A percentile compares a stretch with the other conserved stretches of the same genome.
Evolutionary conservation across 83 land plant genomes (phyloP).

Genomic region (Picea engelmannii): DNA sequence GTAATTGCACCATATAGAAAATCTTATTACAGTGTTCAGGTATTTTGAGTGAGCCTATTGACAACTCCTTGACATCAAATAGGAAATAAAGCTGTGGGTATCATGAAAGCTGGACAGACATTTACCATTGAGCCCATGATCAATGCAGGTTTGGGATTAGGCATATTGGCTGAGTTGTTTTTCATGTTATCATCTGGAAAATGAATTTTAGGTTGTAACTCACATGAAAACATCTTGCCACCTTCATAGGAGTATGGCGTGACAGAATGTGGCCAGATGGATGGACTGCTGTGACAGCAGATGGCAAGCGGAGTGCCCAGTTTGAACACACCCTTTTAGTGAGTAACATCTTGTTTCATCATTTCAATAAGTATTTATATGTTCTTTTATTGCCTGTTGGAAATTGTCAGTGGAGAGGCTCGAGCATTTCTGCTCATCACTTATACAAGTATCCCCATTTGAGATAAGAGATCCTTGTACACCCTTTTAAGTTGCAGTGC

Average conservation of each 20-base stretch:
- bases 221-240: background rate
- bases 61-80: constrained; percentile 26
- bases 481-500: background rate
- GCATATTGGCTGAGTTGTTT: background rate
- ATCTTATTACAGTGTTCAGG: background rate
- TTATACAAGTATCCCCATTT: background rate
- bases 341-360: constrained; percentile 19
- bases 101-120: constrained; percentile 98
- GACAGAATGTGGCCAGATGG: constrained; percentile 99
- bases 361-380: background rate
- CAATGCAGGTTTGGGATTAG: constrained; percentile 61
- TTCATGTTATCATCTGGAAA: background rate
- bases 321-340: constrained; percentile 99
- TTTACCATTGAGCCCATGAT: constrained; percentile 99
- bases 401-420: too few relatives aligned
- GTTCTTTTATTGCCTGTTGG: constrained; percentile 5
- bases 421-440: background rate
- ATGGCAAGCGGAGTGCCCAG: constrained; percentile 98
- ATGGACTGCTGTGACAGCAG: constrained; percentile 97
- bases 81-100: constrained; percentile 99
- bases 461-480: background rate
- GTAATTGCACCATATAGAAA: background rate
- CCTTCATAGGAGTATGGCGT: constrained; percentile 79
- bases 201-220: background rate
- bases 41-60: background rate